Percentiles rank a stretch among this genome's conserved stretches.
Evolutionary conservation across 257 asterid genomes (phyloP).

Genomic region (Solanum pinnatisectum): DNA sequence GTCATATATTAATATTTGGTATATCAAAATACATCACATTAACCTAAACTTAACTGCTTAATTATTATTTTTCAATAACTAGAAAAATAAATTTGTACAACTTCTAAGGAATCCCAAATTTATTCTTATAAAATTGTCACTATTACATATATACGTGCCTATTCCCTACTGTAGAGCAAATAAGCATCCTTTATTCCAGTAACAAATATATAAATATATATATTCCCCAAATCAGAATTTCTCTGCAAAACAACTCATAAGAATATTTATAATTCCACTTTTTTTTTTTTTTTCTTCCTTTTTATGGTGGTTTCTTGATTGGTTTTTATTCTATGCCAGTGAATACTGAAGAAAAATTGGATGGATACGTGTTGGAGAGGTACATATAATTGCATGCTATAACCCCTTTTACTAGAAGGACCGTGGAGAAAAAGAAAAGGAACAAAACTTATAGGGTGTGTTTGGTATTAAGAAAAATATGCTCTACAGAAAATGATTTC

Average conservation of each 20-base stretch:
- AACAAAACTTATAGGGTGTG: not conserved
- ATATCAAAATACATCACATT: not conserved
- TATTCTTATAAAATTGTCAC: not conserved
- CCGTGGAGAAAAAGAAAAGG: not conserved
- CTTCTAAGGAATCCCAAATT: not conserved
- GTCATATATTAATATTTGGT: not conserved
- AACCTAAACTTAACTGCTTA: not conserved
- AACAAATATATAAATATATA: not conserved
- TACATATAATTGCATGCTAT: not conserved
- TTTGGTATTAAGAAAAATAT: not conserved
- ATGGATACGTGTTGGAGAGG: not conserved
- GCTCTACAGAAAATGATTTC: too few species aligned
- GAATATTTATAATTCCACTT: constrained; percentile 4
- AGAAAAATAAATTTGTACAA: not conserved
- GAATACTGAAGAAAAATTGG: not conserved
- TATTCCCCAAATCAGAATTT: constrained; percentile 24
- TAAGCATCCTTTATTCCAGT: not conserved
- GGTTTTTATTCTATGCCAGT: constrained; percentile 14
- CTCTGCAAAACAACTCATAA: not conserved
- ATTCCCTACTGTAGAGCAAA: not conserved
- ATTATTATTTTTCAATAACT: not conserved
- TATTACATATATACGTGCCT: not conserved
- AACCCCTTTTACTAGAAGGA: not conserved
- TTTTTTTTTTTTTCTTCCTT: not conserved
- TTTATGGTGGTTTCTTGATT: constrained; percentile 10